A percentile compares a stretch with the other conserved stretches of the same genome.
phyloP scores from a whole-genome alignment of 2,329 filamentous ascomycete genomes.

The Dactylellina sp. region DNA sequence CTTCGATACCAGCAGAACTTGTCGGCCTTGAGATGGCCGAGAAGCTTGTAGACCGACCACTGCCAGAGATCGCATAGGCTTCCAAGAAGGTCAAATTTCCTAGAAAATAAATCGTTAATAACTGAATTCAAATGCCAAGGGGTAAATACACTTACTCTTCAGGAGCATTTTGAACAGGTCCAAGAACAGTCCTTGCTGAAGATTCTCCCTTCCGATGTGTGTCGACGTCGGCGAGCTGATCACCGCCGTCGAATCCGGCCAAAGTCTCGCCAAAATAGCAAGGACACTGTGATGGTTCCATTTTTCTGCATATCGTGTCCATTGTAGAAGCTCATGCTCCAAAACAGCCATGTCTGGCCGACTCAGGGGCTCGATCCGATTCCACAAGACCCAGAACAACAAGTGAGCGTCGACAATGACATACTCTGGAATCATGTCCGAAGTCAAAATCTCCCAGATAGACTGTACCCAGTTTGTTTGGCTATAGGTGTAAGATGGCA shows the following conservation, averaged over 20 bases:
- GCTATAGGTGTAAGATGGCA: slow-evolving; percentile 48
- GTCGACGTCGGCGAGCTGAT: slow-evolving; percentile 33
- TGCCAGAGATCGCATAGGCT: slow-evolving; percentile 33
- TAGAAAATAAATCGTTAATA: slow-evolving; percentile 6
- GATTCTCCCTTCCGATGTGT: slow-evolving; percentile 40
- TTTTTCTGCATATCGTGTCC: slow-evolving; percentile 46
- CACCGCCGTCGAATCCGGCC: slow-evolving; percentile 39
- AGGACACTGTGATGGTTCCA: slow-evolving; percentile 52
- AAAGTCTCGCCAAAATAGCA: slow-evolving; percentile 37
- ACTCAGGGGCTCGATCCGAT: slow-evolving; percentile 46
- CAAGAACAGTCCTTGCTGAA: slow-evolving; percentile 52
- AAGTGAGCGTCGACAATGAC: slow-evolving; percentile 48
- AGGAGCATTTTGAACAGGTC: slow-evolving; percentile 45
- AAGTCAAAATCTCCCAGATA: slow-evolving; percentile 47
- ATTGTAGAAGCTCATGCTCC: slow-evolving; percentile 42
- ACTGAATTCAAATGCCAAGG: not conserved
- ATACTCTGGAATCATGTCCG: slow-evolving; percentile 53
- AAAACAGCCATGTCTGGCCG: slow-evolving; percentile 33
- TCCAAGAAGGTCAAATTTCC: slow-evolving; percentile 46
- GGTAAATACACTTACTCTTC: slow-evolving; percentile 28
- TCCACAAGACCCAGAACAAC: slow-evolving; percentile 47
- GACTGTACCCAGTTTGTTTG: slow-evolving; percentile 56
- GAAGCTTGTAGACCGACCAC: slow-evolving; percentile 36
- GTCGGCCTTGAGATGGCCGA: slow-evolving; percentile 42
- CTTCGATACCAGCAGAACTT: slow-evolving; percentile 39